phyloP scores from a whole-genome alignment of 148 eudicot genomes.

The Arctostaphylos glauca region DNA sequence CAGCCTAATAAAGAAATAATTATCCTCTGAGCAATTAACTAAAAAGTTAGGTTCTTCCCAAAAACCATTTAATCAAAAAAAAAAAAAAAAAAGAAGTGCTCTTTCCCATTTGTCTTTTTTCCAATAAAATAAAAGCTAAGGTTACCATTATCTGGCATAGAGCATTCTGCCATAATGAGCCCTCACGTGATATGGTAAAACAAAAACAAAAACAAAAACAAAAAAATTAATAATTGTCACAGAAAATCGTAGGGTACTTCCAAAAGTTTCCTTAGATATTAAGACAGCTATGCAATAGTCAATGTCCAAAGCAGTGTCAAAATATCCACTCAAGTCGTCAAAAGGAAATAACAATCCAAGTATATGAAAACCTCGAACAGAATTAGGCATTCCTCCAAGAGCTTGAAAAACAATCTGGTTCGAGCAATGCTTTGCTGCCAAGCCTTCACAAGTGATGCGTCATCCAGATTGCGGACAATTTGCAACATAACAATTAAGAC shows the following conservation, averaged over 20 bases:
- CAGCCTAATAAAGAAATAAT: background rate
- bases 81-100: too few species aligned
- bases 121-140: background rate
- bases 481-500: constrained; percentile 81
- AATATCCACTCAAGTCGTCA: constrained; percentile 3
- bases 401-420: constrained; percentile 94
- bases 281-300: background rate
- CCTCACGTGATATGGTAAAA: background rate
- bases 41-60: background rate
- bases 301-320: background rate
- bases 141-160: background rate
- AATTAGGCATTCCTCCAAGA: constrained; percentile 83
- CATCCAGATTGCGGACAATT: constrained; percentile 93
- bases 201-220: too few species aligned
- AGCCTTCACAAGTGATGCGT: constrained; percentile 85
- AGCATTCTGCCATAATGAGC: constrained; percentile 15
- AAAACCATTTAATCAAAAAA: too few species aligned
- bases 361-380: constrained; percentile 71
- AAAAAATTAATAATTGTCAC: background rate
- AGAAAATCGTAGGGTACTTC: background rate
- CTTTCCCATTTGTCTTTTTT: too few species aligned
- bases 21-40: background rate
- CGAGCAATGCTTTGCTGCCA: constrained; percentile 99
- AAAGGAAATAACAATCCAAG: background rate
- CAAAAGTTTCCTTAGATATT: background rate